Conservation (phyloP, 1,284 basidiomycete genomes). For the Ceratobasidium sp. region DNA sequence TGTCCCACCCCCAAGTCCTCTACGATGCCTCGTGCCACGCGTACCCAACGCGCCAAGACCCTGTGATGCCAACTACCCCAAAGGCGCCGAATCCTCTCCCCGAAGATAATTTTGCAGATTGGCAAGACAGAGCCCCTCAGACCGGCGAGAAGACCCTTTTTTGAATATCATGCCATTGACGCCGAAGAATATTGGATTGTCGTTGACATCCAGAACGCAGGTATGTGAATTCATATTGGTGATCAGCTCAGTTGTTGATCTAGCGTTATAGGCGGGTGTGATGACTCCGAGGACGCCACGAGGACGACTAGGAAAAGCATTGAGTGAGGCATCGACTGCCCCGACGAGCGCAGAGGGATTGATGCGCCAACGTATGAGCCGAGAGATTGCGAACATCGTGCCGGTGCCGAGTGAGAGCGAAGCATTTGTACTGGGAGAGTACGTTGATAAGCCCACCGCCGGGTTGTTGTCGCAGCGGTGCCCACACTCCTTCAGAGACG, state of each 20-base stretch:
- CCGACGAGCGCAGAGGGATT: conserved; percentile 36
- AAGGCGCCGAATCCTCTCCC: conserved; percentile 23
- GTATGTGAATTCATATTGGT: neutral
- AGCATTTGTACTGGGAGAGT: conserved; percentile 46
- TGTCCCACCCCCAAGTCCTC: conserved; percentile 32
- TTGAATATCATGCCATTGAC: conserved; percentile 17
- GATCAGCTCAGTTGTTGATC: neutral
- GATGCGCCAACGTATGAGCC: conserved; percentile 35
- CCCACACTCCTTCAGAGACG: neutral
- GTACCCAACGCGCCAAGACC: conserved; percentile 10
- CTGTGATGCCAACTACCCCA: conserved; percentile 8
- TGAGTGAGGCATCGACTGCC: conserved; percentile 38
- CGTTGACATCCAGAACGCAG: conserved; percentile 27
- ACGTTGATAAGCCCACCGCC: conserved; percentile 70
- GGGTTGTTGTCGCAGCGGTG: conserved; percentile 46
- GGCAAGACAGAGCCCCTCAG: conserved; percentile 35
- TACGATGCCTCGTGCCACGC: conserved; percentile 12
- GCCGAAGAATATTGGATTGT: conserved; percentile 4
- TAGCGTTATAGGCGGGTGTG: conserved; percentile 1
- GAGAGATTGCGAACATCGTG: conserved; percentile 30
- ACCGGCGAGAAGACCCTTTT: conserved; percentile 22
- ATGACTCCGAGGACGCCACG: conserved; percentile 25
- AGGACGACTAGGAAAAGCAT: conserved; percentile 28
- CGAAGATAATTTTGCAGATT: conserved; percentile 38
- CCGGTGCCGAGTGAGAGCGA: conserved; percentile 36